Evolutionary conservation across 352 stramenopile genomes (phyloP), one percentile per base, ranked within the genome.

Genomic region (Globisporangium cystogenes): DNA sequence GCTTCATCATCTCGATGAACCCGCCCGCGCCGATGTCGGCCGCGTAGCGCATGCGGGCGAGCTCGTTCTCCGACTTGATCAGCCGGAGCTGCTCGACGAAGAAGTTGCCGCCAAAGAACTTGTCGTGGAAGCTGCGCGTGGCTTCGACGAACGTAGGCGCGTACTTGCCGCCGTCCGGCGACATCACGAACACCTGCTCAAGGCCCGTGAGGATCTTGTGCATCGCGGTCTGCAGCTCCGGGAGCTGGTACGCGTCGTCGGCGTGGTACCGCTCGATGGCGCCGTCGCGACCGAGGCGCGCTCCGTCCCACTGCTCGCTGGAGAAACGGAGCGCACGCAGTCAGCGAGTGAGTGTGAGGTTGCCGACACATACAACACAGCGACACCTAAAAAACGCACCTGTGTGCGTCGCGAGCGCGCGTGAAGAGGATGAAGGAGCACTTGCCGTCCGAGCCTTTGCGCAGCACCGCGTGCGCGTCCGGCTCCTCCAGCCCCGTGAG

Each of bases 291-390:
- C 81, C 82, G 1, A 87, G 68, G 5, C 82, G 76, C 26, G 74
- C 80, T 24, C 82, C 82, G 33, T 93, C 82, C 82, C 82, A 93
- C 57, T 93, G 82, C 56, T 93, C 82, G 59, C 82, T 78, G n/a
- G 2, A 35, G 3, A 26, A 15, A 18, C 16, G 8, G 3, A 26
- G 26, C 16, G 35, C 20, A 27, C 3, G 41, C 26, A 31, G 20
- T 39, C 7, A 18, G 36, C n/a, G n/a, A n/a, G n/a, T n/a, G n/a
- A n/a, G n/a, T n/a, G 15, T 50, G 21, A 4, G 26, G 4, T 7
- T 18, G 4, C 5, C 15, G n/a, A 36, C 16, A 51, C n/a, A 37
- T 45, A n/a, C 41, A 53, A 5, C n/a, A 12, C 3, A 7, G 29
- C 24, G 20, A 23, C 48, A 86, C 79, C 72, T 86, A 4, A 15